Evolutionary conservation across 495 filamentous ascomycete genomes (phyloP).

Genomic region (Parathielavia appendiculata): DNA sequence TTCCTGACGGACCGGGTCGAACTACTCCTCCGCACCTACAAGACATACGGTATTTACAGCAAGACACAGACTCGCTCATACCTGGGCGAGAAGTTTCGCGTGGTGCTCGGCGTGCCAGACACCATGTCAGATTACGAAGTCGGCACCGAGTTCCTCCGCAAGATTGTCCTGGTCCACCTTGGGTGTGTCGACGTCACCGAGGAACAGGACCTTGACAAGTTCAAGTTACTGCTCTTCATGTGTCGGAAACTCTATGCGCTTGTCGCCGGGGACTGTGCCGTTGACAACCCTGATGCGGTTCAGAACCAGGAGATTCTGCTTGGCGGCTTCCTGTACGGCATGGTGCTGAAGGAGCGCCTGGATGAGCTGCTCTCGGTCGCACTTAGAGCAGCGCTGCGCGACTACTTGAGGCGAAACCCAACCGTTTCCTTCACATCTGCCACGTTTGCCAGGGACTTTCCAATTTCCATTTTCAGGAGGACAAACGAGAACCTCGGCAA

Average conservation of each 20-base stretch:
- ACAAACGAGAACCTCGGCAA: conserved; percentile 85
- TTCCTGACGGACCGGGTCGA: conserved; percentile 94
- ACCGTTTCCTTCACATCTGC: conserved; percentile 61
- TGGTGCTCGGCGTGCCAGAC: conserved; percentile 72
- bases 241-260: conserved; percentile 88
- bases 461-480: conserved; percentile 65
- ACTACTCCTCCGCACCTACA: conserved; percentile 86
- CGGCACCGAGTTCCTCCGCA: conserved; percentile 82
- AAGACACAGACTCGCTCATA: conserved; percentile 72
- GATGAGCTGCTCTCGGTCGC: conserved; percentile 75
- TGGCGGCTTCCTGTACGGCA: conserved; percentile 87
- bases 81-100: conserved; percentile 82
- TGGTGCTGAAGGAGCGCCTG: conserved; percentile 89
- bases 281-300: conserved; percentile 93
- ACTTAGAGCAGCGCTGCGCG: conserved; percentile 55
- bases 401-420: conserved; percentile 64
- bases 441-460: conserved; percentile 72
- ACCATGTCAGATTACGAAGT: conserved; percentile 81
- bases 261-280: conserved; percentile 83
- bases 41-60: conserved; percentile 75
- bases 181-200: conserved; percentile 76
- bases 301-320: conserved; percentile 91
- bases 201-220: conserved; percentile 82
- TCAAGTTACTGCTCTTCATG: conserved; percentile 93
- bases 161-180: conserved; percentile 84